Conservation (phyloP, 306 rosid genomes). For the Echinosophora koreensis region DNA sequence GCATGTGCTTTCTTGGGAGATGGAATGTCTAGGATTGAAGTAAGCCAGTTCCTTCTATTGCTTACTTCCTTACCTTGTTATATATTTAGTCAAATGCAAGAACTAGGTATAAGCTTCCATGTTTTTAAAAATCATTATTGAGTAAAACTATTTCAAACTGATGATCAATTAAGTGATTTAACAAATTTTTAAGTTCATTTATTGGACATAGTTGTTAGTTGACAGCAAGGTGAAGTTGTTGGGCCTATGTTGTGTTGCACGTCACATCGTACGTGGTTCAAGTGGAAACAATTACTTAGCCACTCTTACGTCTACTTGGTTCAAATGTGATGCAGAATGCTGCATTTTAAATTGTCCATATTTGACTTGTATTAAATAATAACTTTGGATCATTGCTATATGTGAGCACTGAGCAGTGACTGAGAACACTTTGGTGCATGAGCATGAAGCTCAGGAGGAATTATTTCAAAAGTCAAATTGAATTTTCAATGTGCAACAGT, state of each 20-base stretch:
- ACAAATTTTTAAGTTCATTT: background rate
- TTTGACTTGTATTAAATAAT: background rate
- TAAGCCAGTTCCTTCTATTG: constrained; percentile 49
- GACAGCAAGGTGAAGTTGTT: background rate
- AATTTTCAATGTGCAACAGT: background rate
- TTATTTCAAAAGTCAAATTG: background rate
- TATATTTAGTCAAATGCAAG: constrained; percentile 6
- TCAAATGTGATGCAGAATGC: background rate
- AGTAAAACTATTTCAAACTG: constrained; percentile 7
- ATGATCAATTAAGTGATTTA: background rate
- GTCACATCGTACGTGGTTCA: background rate
- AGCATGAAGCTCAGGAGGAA: background rate
- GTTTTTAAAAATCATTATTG: background rate
- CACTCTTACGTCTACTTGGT: background rate
- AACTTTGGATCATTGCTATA: constrained; percentile 14
- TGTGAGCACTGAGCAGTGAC: background rate
- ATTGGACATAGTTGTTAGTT: background rate
- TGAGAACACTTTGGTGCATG: background rate
- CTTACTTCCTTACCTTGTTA: background rate
- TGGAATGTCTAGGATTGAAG: constrained; percentile 97
- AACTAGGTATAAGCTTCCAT: background rate
- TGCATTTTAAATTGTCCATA: background rate
- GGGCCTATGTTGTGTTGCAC: background rate
- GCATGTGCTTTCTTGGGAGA: constrained; percentile 99
- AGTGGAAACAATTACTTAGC: constrained; percentile 1